Conservation (phyloP, 2,329 filamentous ascomycete genomes). For the Amauroascus verrucosus region DNA sequence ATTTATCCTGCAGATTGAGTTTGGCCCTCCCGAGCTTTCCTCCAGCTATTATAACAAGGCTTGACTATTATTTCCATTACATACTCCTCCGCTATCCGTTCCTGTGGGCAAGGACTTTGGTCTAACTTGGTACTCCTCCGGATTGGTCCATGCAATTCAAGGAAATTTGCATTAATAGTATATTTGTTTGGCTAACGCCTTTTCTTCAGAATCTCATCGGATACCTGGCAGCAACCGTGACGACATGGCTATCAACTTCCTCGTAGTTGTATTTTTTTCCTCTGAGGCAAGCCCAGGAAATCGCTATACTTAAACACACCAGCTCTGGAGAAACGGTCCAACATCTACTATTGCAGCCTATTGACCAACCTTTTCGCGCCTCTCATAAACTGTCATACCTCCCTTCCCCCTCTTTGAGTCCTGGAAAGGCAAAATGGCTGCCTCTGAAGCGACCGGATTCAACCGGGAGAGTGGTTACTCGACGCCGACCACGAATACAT, state of each 20-base stretch:
- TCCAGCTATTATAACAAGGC: neutral
- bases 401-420: neutral
- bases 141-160: neutral
- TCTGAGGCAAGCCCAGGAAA: neutral
- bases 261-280: neutral
- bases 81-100: neutral
- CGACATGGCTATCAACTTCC: conserved; percentile 3
- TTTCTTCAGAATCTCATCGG: neutral
- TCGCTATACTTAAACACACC: neutral
- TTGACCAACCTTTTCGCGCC: neutral
- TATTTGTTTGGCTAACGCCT: neutral
- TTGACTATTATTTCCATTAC: neutral
- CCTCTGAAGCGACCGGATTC: neutral
- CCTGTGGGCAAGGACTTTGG: neutral
- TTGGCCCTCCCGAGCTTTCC: neutral
- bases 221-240: conserved; percentile 3
- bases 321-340: neutral
- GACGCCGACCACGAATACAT: neutral
- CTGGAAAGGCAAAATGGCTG: neutral
- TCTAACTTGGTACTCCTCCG: neutral
- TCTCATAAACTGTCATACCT: neutral
- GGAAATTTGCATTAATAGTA: neutral
- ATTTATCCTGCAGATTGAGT: conserved; percentile 5
- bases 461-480: neutral
- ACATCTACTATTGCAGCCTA: neutral